A percentile compares a stretch with the other conserved stretches of the same genome.
Evolutionary conservation across 768 basidiomycete species (phyloP).

Genomic region (Amanita rimosa): DNA sequence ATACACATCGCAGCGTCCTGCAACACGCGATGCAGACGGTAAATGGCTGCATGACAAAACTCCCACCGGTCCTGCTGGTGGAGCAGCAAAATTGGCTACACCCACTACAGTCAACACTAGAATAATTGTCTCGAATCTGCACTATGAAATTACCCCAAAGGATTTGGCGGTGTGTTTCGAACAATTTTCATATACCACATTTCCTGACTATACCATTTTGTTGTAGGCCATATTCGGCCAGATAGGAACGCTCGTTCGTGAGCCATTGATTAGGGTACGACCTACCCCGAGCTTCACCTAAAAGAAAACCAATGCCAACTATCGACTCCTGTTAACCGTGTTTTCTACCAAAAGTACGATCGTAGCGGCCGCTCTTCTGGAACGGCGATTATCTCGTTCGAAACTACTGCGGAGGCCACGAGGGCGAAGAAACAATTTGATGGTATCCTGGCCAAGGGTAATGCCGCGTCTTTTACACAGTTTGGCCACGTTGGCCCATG

Average conservation of each 20-base stretch:
- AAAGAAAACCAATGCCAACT: slow-evolving; percentile 34
- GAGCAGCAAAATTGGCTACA: slow-evolving; percentile 16
- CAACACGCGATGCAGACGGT: slow-evolving; percentile 40
- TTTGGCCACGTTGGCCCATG: slow-evolving; percentile 5
- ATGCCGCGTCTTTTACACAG: slow-evolving; percentile 3
- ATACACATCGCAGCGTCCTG: slow-evolving; percentile 36
- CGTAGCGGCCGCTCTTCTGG: slow-evolving; percentile 89
- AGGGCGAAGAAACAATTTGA: slow-evolving; percentile 77
- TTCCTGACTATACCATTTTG: not conserved
- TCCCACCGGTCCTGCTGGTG: slow-evolving; percentile 28
- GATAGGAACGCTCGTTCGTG: slow-evolving; percentile 85
- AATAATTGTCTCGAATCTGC: slow-evolving; percentile 76
- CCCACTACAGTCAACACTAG: slow-evolving; percentile 33
- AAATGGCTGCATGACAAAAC: slow-evolving; percentile 75
- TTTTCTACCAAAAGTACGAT: slow-evolving; percentile 65
- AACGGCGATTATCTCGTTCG: slow-evolving; percentile 69
- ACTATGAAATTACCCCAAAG: slow-evolving; percentile 85
- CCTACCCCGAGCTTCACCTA: slow-evolving; percentile 55
- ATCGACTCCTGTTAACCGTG: slow-evolving; percentile 25
- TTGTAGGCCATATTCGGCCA: slow-evolving; percentile 79
- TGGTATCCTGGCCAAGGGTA: slow-evolving; percentile 85
- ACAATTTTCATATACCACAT: not conserved
- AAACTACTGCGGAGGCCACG: slow-evolving; percentile 68
- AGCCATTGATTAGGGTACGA: slow-evolving; percentile 94
- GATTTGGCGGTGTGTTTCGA: slow-evolving; percentile 65